Percentiles rank a stretch among this genome's conserved stretches.
phyloP scores from a whole-genome alignment of 2,329 filamentous ascomycete genomes.

The Chaetomium globosum region DNA sequence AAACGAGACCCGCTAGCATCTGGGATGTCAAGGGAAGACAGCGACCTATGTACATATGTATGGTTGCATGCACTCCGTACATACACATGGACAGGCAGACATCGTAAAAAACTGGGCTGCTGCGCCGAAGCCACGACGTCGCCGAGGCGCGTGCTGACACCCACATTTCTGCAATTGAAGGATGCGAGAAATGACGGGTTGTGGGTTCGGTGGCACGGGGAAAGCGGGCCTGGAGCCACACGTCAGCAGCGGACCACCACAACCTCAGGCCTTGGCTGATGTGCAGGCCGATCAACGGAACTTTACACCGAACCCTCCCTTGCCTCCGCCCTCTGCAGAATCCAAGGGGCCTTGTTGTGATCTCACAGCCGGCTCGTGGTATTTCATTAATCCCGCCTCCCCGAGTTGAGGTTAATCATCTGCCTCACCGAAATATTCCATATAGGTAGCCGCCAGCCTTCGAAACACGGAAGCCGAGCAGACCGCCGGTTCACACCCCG shows the following conservation, averaged over 20 bases:
- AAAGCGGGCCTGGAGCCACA: background rate
- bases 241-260: background rate
- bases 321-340: background rate
- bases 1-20: background rate
- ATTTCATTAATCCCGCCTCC: background rate
- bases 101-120: background rate
- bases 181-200: conserved; percentile 2
- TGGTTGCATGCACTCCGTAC: background rate
- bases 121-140: background rate
- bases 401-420: background rate
- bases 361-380: background rate
- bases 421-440: background rate
- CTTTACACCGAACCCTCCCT: conserved; percentile 16
- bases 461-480: background rate
- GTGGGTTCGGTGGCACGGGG: conserved; percentile 5
- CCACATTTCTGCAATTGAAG: background rate
- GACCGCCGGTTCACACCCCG: background rate
- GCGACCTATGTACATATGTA: background rate
- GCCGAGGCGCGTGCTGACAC: background rate
- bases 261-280: background rate
- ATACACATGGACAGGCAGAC: background rate
- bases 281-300: conserved; percentile 12
- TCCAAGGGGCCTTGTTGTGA: too few species aligned
- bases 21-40: background rate
- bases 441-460: background rate